Evolutionary conservation across 495 filamentous ascomycete species (phyloP), one percentile per base, ranked within the genome.

Genomic region (Bombardia bombarda): DNA sequence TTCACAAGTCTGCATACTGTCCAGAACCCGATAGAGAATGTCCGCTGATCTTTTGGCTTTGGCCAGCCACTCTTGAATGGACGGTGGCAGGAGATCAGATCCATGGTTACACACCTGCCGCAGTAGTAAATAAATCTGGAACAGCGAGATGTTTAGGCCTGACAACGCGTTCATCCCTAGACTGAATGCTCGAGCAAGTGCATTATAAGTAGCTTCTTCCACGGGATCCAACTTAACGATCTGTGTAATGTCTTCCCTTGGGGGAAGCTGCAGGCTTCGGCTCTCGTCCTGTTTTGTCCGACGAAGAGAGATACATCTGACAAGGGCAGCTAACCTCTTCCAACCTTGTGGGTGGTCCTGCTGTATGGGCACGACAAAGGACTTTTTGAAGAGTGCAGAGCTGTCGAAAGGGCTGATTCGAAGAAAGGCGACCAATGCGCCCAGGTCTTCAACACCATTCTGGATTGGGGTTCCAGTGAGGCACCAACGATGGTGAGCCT

Each of bases 371-470:
- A n/a, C 9, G 1, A 28, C 38, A 18, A 40, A 17, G 21, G 18
- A 26, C 13, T 18, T 28, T 5, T 12, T 12, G 24, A 40, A 40
- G 2, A 16, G 3, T 4, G 38, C 38, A 1, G 22, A 3, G n/a
- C 28, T 18, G 6, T 40, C 21, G 14, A 40, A 18, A 5, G 18
- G 9, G 7, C 21, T 12, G 22, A 40, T 16, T 3, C 14, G 9
- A 22, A 40, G 38, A 16, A 40, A 40, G 3, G 6, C 7, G 3
- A 40, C 38, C 10, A 40, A 18, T 4, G 38, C 21, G 21, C 38
- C 38, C 12, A 40, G 38, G 21, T 40, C 38, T n/a, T 40, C 38
- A 13, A 40, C 16, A 12, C 17, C 10, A 16, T 40, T 40, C 13
- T 40, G 24, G 2, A 40, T 40, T 1, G 38, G 38, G 1, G 24